Evolutionary conservation across 2,329 filamentous ascomycete genomes (phyloP).

Genomic region (Trichoderma sp.): DNA sequence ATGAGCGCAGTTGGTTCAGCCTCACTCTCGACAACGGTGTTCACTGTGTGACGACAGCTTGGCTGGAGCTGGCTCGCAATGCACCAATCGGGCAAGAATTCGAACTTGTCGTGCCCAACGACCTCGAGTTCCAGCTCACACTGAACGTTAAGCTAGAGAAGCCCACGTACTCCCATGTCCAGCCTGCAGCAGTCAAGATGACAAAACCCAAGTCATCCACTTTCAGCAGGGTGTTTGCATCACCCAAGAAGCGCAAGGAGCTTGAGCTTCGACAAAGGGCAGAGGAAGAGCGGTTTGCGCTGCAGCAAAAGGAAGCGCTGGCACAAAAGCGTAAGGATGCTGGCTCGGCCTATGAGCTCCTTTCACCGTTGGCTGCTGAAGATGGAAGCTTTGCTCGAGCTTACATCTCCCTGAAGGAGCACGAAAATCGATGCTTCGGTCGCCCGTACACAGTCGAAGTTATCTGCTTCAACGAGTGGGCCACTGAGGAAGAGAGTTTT

Average conservation of each 20-base stretch:
- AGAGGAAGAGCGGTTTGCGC: constrained; percentile 72
- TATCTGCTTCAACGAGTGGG: constrained; percentile 98
- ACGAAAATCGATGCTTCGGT: constrained; percentile 85
- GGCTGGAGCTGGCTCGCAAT: constrained; percentile 87
- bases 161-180: constrained; percentile 61
- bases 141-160: constrained; percentile 93
- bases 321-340: constrained; percentile 63
- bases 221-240: constrained; percentile 90
- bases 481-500: constrained; percentile 76
- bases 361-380: constrained; percentile 82
- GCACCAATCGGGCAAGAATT: constrained; percentile 98
- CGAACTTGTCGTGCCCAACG: constrained; percentile 93
- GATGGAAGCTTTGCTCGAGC: constrained; percentile 94
- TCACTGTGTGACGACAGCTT: constrained; percentile 95
- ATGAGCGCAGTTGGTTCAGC: constrained; percentile 90
- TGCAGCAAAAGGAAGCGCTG: constrained; percentile 64
- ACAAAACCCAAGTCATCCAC: constrained; percentile 76
- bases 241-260: constrained; percentile 96
- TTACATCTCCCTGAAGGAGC: constrained; percentile 91
- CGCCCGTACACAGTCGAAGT: constrained; percentile 86
- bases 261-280: constrained; percentile 81
- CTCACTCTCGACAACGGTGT: constrained; percentile 97
- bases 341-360: constrained; percentile 79
- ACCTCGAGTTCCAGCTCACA: constrained; percentile 98
- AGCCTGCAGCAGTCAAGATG: constrained; percentile 61